Conservation (phyloP, 2,329 filamentous ascomycete genomes). For the Penicillium sp. region DNA sequence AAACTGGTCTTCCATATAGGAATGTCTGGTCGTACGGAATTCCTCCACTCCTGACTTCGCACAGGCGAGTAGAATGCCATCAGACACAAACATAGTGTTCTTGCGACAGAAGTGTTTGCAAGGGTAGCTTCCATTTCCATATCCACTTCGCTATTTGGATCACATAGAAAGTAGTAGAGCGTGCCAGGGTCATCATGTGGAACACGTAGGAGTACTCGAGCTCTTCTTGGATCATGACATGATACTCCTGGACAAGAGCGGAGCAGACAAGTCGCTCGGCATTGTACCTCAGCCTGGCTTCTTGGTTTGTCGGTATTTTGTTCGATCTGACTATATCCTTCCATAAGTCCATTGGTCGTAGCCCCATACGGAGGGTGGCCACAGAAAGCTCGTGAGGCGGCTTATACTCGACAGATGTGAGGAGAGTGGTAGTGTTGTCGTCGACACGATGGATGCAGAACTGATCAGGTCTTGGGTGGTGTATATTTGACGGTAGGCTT, state of each 20-base stretch:
- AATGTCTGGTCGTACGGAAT: constrained; percentile 10
- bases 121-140: background rate
- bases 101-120: constrained; percentile 12
- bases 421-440: background rate
- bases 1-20: constrained; percentile 18
- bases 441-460: constrained; percentile 1
- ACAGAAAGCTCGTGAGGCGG: background rate
- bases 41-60: constrained; percentile 20
- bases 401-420: background rate
- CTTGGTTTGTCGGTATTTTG: background rate
- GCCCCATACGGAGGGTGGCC: background rate
- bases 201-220: background rate
- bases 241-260: background rate
- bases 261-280: background rate
- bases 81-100: constrained; percentile 20
- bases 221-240: background rate
- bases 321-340: background rate
- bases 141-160: constrained; percentile 17
- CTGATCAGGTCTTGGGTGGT: background rate
- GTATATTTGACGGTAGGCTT: background rate
- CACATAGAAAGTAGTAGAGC: constrained; percentile 25
- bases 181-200: constrained; percentile 9
- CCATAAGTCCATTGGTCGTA: background rate
- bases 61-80: constrained; percentile 17
- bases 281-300: background rate